phyloP scores from a whole-genome alignment of 208 protist genomes.

The Leishmania mexicana region DNA sequence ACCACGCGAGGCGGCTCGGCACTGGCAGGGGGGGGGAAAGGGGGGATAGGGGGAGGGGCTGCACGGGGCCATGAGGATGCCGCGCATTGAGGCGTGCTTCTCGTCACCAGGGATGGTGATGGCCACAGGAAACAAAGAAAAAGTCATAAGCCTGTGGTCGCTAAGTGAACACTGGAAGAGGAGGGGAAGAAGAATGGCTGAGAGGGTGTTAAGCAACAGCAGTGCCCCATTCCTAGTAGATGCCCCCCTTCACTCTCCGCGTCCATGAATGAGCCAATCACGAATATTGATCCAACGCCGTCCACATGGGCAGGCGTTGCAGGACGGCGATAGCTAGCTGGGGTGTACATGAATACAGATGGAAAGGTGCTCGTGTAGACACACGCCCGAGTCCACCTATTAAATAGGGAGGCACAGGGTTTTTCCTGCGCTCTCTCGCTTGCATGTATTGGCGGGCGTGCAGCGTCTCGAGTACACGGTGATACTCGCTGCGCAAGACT shows the following conservation, averaged over 20 bases:
- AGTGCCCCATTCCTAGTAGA: not conserved
- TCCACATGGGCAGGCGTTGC: not conserved
- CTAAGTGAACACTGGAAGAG: not conserved
- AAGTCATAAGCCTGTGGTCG: not conserved
- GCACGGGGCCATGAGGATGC: too few relatives aligned
- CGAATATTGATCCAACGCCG: not conserved
- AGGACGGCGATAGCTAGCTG: not conserved
- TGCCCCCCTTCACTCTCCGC: too few relatives aligned
- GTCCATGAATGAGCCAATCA: not conserved
- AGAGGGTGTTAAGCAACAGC: not conserved
- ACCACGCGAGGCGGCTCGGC: too few relatives aligned
- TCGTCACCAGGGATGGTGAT: not conserved
- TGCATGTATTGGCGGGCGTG: not conserved
- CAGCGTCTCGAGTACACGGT: not conserved
- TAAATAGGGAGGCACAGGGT: too few relatives aligned
- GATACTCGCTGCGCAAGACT: not conserved
- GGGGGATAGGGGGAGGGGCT: too few relatives aligned
- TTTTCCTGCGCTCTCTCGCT: not conserved
- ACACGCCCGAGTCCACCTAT: not conserved
- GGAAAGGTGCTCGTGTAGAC: not conserved
- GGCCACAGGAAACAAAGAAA: not conserved
- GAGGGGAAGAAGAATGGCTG: not conserved
- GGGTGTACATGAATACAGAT: not conserved
- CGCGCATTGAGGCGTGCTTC: too few relatives aligned
- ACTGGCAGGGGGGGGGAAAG: too few relatives aligned